These are phyloP conservation scores for Eucalyptus curtisii DNA, from an alignment of 345 rosid species.

Conservation along the genomic window DNA sequence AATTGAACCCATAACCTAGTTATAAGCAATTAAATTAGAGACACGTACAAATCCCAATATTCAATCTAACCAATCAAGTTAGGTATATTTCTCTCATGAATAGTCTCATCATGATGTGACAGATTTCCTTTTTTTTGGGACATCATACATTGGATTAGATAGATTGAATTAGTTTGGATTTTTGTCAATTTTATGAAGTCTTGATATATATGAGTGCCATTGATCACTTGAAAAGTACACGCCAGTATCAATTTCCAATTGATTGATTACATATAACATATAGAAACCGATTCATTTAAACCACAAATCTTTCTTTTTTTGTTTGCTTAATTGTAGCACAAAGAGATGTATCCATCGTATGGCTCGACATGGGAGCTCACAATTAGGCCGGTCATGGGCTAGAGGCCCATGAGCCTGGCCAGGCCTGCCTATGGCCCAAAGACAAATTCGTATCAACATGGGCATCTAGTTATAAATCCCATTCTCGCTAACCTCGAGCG, in stretches of 20 bases:
- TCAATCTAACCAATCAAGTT: not conserved
- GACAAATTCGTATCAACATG: not conserved
- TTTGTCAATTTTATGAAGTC: not conserved
- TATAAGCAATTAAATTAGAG: not conserved
- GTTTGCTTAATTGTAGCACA: not conserved
- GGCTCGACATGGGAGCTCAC: not conserved
- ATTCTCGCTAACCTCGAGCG: not conserved
- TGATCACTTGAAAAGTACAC: not conserved
- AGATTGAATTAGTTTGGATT: not conserved
- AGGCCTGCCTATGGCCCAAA: not conserved
- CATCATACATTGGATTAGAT: not conserved
- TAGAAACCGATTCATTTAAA: not conserved
- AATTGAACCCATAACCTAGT: not conserved
- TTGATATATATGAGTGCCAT: not conserved
- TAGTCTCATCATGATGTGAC: not conserved
- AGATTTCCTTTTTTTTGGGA: not conserved
- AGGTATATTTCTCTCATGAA: not conserved
- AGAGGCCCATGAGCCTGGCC: not conserved
- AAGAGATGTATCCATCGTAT: not conserved
- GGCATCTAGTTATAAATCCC: not conserved
- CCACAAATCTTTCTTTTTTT: not conserved
- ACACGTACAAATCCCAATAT: not conserved
- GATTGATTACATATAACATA: not conserved
- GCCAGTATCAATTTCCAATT: not conserved
- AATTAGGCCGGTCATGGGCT: not conserved